Evolutionary conservation across 768 basidiomycete genomes (phyloP).

Genomic region (Lactarius sanguifluus): DNA sequence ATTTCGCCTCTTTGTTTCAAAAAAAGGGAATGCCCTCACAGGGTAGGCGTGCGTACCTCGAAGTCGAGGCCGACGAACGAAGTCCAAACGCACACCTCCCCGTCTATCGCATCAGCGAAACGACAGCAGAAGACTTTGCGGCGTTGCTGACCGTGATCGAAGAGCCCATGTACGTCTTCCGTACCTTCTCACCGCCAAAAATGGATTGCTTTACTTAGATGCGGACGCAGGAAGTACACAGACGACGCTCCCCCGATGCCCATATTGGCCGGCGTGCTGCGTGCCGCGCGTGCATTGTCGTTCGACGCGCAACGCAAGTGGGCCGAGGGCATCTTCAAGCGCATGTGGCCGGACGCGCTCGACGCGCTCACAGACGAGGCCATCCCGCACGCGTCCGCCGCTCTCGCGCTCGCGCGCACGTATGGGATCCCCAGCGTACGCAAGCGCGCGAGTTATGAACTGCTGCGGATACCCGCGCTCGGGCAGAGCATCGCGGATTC

Average conservation of each 20-base stretch:
- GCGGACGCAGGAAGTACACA: conserved; percentile 32
- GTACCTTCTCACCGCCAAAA: neutral
- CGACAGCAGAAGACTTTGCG: conserved; percentile 38
- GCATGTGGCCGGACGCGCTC: conserved; percentile 37
- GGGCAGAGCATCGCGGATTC: conserved; percentile 30
- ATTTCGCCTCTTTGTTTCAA: conserved; percentile 37
- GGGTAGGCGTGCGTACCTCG: conserved; percentile 4
- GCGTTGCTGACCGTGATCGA: conserved; percentile 37
- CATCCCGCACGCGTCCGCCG: conserved; percentile 35
- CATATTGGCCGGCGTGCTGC: conserved; percentile 38
- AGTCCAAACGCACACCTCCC: conserved; percentile 18
- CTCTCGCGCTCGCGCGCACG: conserved; percentile 36
- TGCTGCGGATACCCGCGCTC: conserved; percentile 37
- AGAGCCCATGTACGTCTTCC: conserved; percentile 36
- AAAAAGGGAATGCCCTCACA: neutral
- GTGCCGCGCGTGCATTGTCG: conserved; percentile 38
- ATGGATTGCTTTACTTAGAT: neutral
- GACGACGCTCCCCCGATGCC: conserved; percentile 34
- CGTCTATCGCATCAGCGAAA: conserved; percentile 32
- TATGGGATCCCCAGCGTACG: conserved; percentile 35
- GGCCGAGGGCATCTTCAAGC: conserved; percentile 35
- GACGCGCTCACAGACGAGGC: conserved; percentile 23
- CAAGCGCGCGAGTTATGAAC: conserved; percentile 44
- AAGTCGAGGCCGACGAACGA: conserved; percentile 11
- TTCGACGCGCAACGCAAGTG: conserved; percentile 37